Base-by-base conservation (phyloP, 2,329 filamentous ascomycete genomes). In the Fonsecaea nubica region DNA sequence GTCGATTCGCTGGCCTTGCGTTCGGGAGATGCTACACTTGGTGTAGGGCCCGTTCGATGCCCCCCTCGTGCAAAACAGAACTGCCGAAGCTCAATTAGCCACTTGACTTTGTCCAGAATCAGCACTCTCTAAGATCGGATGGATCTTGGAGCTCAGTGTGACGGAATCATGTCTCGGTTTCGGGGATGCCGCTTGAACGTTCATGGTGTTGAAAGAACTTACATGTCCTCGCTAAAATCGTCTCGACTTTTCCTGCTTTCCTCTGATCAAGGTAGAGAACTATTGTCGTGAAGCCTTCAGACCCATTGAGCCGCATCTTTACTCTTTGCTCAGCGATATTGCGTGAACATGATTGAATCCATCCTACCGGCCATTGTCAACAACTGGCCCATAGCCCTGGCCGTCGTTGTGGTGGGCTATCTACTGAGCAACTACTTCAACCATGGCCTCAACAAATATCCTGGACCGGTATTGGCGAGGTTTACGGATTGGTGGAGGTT, bases 401-500 rank as follows among this genome's bases (percentile, higher is more conserved):
- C 56, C 45, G 58, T 70, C 30, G 21, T 68, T 36, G 18, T 66
- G 18, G 48, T 71, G 13, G 67, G 65, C 21, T 70, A 69, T 52
- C 56, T 72, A 13, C 55, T 68, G 10, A 58, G 60, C 30, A 72
- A 73, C 53, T 71, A 73, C 33, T 72, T 72, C 66, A 64, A 73
- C 15, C 65, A 73, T 59, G 72, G 72, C 52, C 66, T 74, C 18
- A 70, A 71, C 67, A 72, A 72, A 58, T 92, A 92, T 72, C 91
- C 92, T 0, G 92, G 91, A 0, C 91, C 89, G 0, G 82, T 88
- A 63, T 74, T 92, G 50, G 92, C 91, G 21, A 88, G 80, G 3
- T 82, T 86, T 62, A 91, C 89, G 12, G 86, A 94, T 74, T 88
- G 87, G 83, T 94, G 91, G 91, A 84, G 91, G 21, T 86, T 92